phyloP scores from a whole-genome alignment of 768 basidiomycete genomes.

The Leccinum broughii region DNA sequence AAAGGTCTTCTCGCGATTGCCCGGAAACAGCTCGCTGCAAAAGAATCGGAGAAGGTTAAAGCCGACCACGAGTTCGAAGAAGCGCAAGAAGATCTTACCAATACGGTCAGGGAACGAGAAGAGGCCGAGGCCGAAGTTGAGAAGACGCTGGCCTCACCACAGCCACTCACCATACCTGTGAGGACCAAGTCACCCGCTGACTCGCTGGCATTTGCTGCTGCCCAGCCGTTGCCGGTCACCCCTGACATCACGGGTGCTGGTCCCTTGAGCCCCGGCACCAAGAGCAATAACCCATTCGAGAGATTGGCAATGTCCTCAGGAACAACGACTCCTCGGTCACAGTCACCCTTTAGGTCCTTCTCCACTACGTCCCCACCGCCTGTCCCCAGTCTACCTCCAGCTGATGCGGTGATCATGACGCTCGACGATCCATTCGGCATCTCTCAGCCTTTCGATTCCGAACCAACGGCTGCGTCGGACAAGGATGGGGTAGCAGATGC shows the following conservation, averaged over 20 bases:
- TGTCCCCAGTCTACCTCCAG: slow-evolving; percentile 31
- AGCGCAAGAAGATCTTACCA: slow-evolving; percentile 53
- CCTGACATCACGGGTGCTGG: slow-evolving; percentile 54
- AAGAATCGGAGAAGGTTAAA: slow-evolving; percentile 75
- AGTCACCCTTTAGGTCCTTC: slow-evolving; percentile 63
- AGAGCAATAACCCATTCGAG: slow-evolving; percentile 94
- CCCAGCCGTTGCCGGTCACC: slow-evolving; percentile 70
- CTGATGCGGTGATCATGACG: slow-evolving; percentile 6
- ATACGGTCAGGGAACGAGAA: slow-evolving; percentile 54
- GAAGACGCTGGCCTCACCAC: slow-evolving; percentile 19
- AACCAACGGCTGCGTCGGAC: slow-evolving; percentile 18
- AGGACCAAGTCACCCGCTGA: slow-evolving; percentile 44
- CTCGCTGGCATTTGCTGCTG: slow-evolving; percentile 59
- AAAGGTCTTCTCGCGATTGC: slow-evolving; percentile 94
- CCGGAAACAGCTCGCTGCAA: slow-evolving; percentile 86
- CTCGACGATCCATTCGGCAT: slow-evolving; percentile 59
- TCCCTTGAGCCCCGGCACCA: slow-evolving; percentile 48
- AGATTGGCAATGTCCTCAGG: slow-evolving; percentile 54
- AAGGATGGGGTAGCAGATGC: slow-evolving; percentile 20
- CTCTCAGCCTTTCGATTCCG: slow-evolving; percentile 27
- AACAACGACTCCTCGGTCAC: slow-evolving; percentile 44
- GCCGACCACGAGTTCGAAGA: slow-evolving; percentile 73
- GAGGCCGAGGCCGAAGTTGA: slow-evolving; percentile 54
- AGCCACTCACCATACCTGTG: slow-evolving; percentile 23
- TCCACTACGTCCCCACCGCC: slow-evolving; percentile 38